Percentiles rank a stretch among this genome's conserved stretches.
These are phyloP conservation scores for Coemansia sp. DNA, from an alignment of 192 early-diverging fungal genomes.

Conservation along the genomic window DNA sequence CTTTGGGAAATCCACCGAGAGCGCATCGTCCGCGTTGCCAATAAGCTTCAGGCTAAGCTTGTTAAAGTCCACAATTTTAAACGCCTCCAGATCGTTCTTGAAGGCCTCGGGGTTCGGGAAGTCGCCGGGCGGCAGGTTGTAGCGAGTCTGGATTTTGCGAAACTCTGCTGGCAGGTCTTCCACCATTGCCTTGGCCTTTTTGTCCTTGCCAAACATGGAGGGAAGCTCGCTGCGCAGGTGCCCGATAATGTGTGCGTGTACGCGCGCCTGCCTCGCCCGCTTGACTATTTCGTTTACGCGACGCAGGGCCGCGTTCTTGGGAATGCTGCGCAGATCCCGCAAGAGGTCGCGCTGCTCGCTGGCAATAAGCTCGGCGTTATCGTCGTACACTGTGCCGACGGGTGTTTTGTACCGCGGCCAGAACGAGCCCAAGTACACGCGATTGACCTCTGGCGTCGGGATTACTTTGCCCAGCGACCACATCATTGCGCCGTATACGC, in stretches of 20 bases:
- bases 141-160: constrained; percentile 63
- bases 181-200: constrained; percentile 71
- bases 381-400: constrained; percentile 65
- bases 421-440: constrained; percentile 82
- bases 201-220: constrained; percentile 73
- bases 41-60: constrained; percentile 71
- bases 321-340: constrained; percentile 68
- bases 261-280: constrained; percentile 71
- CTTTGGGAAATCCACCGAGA: constrained; percentile 68
- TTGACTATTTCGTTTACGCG: constrained; percentile 92
- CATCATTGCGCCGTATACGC: constrained; percentile 92
- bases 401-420: constrained; percentile 66
- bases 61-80: constrained; percentile 81
- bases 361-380: constrained; percentile 65
- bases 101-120: constrained; percentile 80
- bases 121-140: constrained; percentile 76
- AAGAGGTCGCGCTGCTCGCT: constrained; percentile 78
- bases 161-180: constrained; percentile 74
- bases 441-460: constrained; percentile 82
- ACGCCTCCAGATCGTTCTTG: constrained; percentile 62
- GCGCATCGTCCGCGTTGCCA: constrained; percentile 66
- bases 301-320: constrained; percentile 76
- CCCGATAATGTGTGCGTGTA: constrained; percentile 82
- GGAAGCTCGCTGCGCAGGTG: constrained; percentile 84
- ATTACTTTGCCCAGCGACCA: constrained; percentile 89